phyloP scores from a whole-genome alignment of 768 basidiomycete genomes.

The Lyophyllum decastes region DNA sequence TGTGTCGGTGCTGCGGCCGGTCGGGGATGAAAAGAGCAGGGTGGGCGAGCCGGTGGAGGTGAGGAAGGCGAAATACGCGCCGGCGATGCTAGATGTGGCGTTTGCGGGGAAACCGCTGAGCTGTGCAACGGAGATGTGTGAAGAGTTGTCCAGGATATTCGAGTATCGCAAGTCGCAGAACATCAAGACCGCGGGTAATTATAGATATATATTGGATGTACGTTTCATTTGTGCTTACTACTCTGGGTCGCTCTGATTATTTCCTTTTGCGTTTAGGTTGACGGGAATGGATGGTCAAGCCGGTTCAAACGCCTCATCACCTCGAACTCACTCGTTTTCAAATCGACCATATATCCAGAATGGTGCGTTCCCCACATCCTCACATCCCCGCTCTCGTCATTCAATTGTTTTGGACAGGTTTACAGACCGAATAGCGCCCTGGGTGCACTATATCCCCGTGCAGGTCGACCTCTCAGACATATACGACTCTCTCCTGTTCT shows the following conservation, averaged over 20 bases:
- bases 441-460: constrained; percentile 76
- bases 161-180: constrained; percentile 45
- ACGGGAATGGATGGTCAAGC: constrained; percentile 64
- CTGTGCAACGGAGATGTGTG: constrained; percentile 45
- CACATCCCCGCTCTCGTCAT: not conserved
- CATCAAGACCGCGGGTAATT: constrained; percentile 43
- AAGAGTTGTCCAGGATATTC: constrained; percentile 42
- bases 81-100: constrained; percentile 57
- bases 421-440: constrained; percentile 53
- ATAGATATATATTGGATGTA: constrained; percentile 64
- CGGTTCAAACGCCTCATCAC: constrained; percentile 64
- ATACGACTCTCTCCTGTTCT: constrained; percentile 72
- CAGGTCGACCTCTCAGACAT: constrained; percentile 65
- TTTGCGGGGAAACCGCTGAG: constrained; percentile 42
- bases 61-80: constrained; percentile 33
- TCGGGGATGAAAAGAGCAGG: constrained; percentile 17
- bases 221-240: constrained; percentile 25
- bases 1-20: constrained; percentile 33
- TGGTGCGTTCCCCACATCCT: constrained; percentile 40
- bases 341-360: constrained; percentile 66
- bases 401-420: constrained; percentile 36
- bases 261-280: constrained; percentile 33
- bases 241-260: not conserved
- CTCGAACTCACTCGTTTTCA: constrained; percentile 60
- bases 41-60: constrained; percentile 35